Evolutionary conservation across 2,329 filamentous ascomycete species (phyloP).

Genomic region (Pochonia chlamydosporia): DNA sequence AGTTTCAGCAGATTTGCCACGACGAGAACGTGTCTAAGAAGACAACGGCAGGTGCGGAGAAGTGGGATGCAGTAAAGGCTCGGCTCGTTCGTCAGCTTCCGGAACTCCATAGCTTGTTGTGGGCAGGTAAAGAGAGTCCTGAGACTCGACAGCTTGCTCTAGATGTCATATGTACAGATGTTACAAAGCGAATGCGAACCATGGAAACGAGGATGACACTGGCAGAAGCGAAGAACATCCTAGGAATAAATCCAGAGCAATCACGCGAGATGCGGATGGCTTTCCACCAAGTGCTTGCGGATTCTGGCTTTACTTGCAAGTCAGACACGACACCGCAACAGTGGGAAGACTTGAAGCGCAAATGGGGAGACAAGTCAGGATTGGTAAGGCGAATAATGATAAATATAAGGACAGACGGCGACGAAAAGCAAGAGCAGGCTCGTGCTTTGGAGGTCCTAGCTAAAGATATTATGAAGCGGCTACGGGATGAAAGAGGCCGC

Average conservation of each 20-base stretch:
- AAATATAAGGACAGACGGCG: constrained; percentile 30
- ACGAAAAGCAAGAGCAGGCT: constrained; percentile 49
- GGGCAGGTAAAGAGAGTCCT: constrained; percentile 48
- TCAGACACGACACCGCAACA: constrained; percentile 65
- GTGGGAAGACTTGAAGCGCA: constrained; percentile 64
- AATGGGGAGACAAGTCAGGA: constrained; percentile 57
- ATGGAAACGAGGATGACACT: constrained; percentile 63
- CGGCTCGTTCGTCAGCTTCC: constrained; percentile 58
- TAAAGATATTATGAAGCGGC: constrained; percentile 71
- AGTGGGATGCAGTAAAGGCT: constrained; percentile 67
- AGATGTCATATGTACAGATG: constrained; percentile 74
- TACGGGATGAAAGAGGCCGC: constrained; percentile 60
- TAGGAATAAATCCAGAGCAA: constrained; percentile 38
- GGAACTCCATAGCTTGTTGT: constrained; percentile 59
- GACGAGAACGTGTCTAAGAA: constrained; percentile 67
- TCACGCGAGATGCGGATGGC: constrained; percentile 56
- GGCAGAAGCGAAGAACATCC: constrained; percentile 63
- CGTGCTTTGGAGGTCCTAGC: constrained; percentile 67
- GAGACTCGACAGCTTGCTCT: constrained; percentile 63
- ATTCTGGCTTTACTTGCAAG: constrained; percentile 65
- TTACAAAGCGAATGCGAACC: constrained; percentile 72
- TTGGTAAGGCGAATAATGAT: constrained; percentile 50
- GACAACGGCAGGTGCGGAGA: constrained; percentile 64
- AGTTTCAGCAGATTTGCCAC: constrained; percentile 66
- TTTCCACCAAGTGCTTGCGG: constrained; percentile 61